Evolutionary conservation across 257 asterid genomes (phyloP), one percentile per base, ranked within the genome.

Genomic region (Plectranthus barbatus): DNA sequence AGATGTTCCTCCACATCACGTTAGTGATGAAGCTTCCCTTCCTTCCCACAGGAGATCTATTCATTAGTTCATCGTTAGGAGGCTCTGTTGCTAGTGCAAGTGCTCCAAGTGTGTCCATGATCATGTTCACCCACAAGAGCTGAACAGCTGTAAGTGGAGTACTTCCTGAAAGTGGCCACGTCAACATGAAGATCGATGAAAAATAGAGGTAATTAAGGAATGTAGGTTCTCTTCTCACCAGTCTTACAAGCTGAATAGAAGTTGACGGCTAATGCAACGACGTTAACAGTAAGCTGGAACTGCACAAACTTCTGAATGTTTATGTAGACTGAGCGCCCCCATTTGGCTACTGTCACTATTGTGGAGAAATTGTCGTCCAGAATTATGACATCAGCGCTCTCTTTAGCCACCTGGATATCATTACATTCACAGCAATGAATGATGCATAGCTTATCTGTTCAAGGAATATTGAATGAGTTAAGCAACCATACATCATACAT

Each of bases 81-180:
- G 99, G 97, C 79, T 92, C 99, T 0, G 98, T 91, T 58, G 98
- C 98, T 6, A 91, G 78, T 8, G 96, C 98, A 37, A 91, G 95
- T 19, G 99, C 99, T 6, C 99, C 99, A 8, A 92, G 74, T 2
- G 97, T 92, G 80, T 92, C 99, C 99, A 92, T 92, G 47, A 92
- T 92, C 99, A 92, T 92, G 65, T 92, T 92, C 23, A 92, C 99
- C 99, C 99, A 92, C 77, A 92, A 73, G 19, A 92, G 97, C 61
- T 92, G 99, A 62, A 92, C 99, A 26, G 99, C 99, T 20, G 99
- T 92, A 6, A 92, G 87, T 34, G 97, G 97, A 60, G 95, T 91
- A 44, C 73, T 74, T 44, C 98, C 98, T 92, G 80, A 36, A 46
- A 55, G 18, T 20, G 14, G 41, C 62, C 33, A 1, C 1, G 1